These are phyloP conservation scores for Pythium brassicae DNA, from an alignment of 352 stramenopile species.

Conservation along the genomic window DNA sequence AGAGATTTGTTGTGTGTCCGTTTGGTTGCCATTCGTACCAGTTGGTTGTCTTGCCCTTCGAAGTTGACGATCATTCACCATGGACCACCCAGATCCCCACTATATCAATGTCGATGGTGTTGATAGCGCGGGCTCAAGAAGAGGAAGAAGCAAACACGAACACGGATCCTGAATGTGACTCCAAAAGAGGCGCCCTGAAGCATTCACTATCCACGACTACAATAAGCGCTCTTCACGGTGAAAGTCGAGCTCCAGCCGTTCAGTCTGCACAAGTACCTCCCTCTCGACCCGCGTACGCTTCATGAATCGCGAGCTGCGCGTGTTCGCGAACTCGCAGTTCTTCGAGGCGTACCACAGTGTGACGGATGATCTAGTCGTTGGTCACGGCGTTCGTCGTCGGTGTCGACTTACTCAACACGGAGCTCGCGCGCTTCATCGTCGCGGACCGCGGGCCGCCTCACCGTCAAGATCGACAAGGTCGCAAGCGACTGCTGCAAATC, in stretches of 20 bases:
- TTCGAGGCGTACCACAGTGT: constrained; percentile 97
- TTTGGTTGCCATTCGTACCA: no score
- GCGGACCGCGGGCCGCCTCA: constrained; percentile 92
- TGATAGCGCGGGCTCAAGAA: no score
- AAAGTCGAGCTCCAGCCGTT: constrained; percentile 85
- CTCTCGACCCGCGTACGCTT: constrained; percentile 90
- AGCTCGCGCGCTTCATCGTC: constrained; percentile 98
- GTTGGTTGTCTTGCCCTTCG: no score
- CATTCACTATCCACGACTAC: constrained; percentile 99
- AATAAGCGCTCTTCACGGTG: constrained; percentile 93
- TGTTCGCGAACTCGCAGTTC: constrained; percentile 98
- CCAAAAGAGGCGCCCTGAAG: no score
- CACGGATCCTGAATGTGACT: no score
- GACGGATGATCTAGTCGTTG: constrained; percentile 96
- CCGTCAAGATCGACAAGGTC: constrained; percentile 99
- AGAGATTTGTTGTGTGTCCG: no score
- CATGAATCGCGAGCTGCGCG: constrained; percentile 96
- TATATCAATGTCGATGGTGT: no score
- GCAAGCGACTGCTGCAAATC: constrained; percentile 44
- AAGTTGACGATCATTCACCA: no score
- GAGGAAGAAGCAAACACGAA: no score
- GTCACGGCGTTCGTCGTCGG: constrained; percentile 94
- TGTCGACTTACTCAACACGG: constrained; percentile 93
- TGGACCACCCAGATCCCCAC: no score
- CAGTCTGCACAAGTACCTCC: constrained; percentile 93